phyloP scores from a whole-genome alignment of 352 stramenopile genomes.

The Globisporangium iwayamae region DNA sequence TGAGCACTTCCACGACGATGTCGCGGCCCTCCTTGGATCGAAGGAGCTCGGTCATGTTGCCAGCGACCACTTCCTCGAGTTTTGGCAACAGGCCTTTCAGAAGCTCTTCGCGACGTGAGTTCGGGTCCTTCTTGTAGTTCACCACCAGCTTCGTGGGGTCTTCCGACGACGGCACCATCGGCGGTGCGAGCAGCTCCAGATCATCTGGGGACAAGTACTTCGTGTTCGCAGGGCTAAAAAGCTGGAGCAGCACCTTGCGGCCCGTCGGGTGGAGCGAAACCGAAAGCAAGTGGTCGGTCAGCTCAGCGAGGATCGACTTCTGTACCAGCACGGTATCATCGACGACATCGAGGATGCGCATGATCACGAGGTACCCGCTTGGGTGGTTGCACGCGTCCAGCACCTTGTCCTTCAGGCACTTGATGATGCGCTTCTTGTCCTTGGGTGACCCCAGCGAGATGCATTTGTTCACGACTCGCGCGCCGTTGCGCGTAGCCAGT shows the following conservation, averaged over 20 bases:
- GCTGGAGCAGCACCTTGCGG: constrained; percentile 76
- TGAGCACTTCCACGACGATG: constrained; percentile 78
- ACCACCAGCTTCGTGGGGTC: constrained; percentile 56
- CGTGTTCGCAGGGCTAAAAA: constrained; percentile 75
- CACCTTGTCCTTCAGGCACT: constrained; percentile 89
- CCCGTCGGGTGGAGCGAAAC: constrained; percentile 71
- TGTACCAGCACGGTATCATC: constrained; percentile 90
- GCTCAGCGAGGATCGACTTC: constrained; percentile 82
- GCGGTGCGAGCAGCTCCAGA: constrained; percentile 62
- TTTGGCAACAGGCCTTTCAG: constrained; percentile 76
- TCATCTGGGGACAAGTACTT: constrained; percentile 85
- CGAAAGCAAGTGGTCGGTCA: constrained; percentile 72
- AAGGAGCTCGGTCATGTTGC: constrained; percentile 58
- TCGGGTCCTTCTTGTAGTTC: constrained; percentile 89
- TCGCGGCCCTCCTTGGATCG: constrained; percentile 80
- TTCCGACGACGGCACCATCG: constrained; percentile 65
- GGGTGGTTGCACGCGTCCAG: constrained; percentile 87
- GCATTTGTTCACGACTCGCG: constrained; percentile 84
- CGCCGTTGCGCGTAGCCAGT: constrained; percentile 84
- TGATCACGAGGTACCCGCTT: constrained; percentile 88
- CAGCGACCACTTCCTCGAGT: constrained; percentile 72
- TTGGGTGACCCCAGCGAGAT: constrained; percentile 81
- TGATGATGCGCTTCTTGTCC: constrained; percentile 91
- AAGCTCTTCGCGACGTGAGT: constrained; percentile 68
- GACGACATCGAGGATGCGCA: constrained; percentile 87